phyloP scores from a whole-genome alignment of 352 stramenopile species.

The Halophytophthora batemanensis region DNA sequence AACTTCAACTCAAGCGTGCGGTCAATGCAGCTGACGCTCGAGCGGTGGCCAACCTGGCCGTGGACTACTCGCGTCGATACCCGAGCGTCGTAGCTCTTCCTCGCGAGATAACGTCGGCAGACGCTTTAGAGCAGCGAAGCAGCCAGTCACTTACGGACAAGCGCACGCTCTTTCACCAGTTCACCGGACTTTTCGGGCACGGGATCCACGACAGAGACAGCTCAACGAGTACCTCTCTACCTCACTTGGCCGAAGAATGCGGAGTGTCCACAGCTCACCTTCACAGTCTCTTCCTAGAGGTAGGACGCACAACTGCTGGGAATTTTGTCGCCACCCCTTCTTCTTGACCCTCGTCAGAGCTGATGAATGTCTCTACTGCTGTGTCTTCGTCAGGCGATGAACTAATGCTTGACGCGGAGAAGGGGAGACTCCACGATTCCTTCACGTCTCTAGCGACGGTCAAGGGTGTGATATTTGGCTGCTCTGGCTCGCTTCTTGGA shows the following conservation, averaged over 20 bases:
- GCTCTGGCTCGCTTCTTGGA: conserved; percentile 37
- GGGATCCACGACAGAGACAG: background rate
- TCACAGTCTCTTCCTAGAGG: conserved; percentile 13
- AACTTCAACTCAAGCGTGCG: conserved; percentile 25
- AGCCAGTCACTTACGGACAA: conserved; percentile 5
- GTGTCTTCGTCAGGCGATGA: too few relatives aligned
- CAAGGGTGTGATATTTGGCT: conserved; percentile 51
- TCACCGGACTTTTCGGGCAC: conserved; percentile 13
- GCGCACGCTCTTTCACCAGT: conserved; percentile 20
- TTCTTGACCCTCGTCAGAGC: too few relatives aligned
- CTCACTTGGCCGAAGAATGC: conserved; percentile 24
- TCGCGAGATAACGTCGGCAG: conserved; percentile 9
- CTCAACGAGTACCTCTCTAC: conserved; percentile 5
- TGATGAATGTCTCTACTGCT: too few relatives aligned
- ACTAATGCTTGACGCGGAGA: too few relatives aligned
- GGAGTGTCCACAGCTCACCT: conserved; percentile 20
- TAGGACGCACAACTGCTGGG: background rate
- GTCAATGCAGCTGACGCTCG: conserved; percentile 23
- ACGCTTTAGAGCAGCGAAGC: conserved; percentile 5
- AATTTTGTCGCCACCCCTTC: too few relatives aligned
- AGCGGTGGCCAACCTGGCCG: conserved; percentile 29
- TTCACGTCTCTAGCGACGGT: conserved; percentile 16
- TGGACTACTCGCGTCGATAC: conserved; percentile 32
- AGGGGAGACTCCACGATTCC: too few relatives aligned
- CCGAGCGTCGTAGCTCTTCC: conserved; percentile 16